These are phyloP conservation scores for Sambucus nigra DNA, from an alignment of 129 eudicot species.

Conservation along the genomic window DNA sequence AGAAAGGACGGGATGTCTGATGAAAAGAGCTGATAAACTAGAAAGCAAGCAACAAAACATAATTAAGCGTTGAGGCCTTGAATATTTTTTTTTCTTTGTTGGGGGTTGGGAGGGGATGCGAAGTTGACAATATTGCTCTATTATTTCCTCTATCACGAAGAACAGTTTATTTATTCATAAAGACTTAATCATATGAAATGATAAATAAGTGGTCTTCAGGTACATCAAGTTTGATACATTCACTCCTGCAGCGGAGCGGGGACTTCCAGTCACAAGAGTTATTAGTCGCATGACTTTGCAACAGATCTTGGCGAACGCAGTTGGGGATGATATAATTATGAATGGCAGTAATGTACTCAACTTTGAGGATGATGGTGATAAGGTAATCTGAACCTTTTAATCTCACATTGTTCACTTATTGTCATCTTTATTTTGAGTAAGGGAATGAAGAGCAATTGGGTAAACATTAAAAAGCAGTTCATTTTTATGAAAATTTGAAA, in stretches of 20 bases:
- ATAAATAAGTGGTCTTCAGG: constrained; percentile 48
- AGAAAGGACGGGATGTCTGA: no score
- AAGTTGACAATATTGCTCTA: no score
- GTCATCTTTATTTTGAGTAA: not conserved
- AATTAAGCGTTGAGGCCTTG: no score
- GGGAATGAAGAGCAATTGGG: not conserved
- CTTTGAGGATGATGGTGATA: constrained; percentile 71
- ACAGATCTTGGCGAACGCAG: constrained; percentile 76
- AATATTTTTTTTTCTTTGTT: no score
- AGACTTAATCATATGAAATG: constrained; percentile 5
- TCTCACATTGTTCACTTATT: not conserved
- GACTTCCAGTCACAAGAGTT: constrained; percentile 97
- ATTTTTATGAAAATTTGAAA: no score
- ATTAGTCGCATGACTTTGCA: constrained; percentile 97
- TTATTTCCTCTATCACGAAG: not conserved
- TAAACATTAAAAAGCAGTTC: no score
- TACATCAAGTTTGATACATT: constrained; percentile 97
- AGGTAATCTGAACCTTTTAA: constrained; percentile 33
- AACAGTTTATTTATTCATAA: not conserved
- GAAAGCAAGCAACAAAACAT: no score
- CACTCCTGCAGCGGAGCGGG: constrained; percentile 95
- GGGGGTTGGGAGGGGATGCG: not conserved
- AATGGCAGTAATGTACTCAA: constrained; percentile 82
- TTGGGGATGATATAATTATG: constrained; percentile 67
- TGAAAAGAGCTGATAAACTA: no score